These are phyloP conservation scores for Poronia punctata DNA, from an alignment of 495 filamentous ascomycete genomes.

Conservation along the genomic window DNA sequence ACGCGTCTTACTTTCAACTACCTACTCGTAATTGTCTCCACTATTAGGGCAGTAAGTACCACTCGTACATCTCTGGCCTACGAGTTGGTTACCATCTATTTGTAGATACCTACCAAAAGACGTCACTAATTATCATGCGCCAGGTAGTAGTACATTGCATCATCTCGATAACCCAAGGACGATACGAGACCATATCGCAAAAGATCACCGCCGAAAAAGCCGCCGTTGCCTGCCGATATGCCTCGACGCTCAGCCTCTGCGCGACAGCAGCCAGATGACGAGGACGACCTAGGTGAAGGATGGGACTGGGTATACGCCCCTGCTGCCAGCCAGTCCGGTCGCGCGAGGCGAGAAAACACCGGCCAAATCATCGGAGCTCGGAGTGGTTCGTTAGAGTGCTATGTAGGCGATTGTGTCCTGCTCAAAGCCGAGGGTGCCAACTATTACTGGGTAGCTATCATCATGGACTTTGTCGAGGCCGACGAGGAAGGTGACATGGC, in stretches of 20 bases:
- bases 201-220: background rate
- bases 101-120: no score
- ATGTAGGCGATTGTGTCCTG: conserved; percentile 72
- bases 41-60: no score
- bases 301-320: conserved; percentile 86
- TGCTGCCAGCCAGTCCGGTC: conserved; percentile 11
- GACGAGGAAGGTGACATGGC: conserved; percentile 58
- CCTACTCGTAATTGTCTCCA: no score
- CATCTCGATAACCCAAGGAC: no score
- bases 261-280: conserved; percentile 67
- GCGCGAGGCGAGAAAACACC: conserved; percentile 15
- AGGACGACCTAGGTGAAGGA: conserved; percentile 82
- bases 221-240: conserved; percentile 9
- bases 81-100: no score
- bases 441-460: conserved; percentile 85
- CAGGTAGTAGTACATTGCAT: no score
- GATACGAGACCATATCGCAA: no score
- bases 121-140: no score
- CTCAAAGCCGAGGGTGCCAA: conserved; percentile 74
- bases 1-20: no score
- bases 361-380: conserved; percentile 67
- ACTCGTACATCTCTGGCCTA: no score
- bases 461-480: conserved; percentile 67
- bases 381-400: conserved; percentile 79
- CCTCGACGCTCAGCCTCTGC: conserved; percentile 14